phyloP scores from a whole-genome alignment of 2,329 filamentous ascomycete genomes.

The Juglanconis sp. region DNA sequence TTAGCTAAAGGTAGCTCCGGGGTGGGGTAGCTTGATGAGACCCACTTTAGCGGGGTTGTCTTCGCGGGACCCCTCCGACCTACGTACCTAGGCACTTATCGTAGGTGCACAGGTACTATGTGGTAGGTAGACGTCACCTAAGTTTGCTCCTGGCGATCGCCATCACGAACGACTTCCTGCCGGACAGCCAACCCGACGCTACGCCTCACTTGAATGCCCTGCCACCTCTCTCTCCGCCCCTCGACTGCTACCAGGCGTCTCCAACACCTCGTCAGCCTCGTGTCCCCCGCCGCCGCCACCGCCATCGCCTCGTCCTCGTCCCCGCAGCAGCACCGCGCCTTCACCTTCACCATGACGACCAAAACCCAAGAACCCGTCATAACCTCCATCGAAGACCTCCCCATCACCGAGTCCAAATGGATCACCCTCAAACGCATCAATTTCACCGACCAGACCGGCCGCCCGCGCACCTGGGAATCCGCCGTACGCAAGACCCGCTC shows the following conservation, averaged over 20 bases:
- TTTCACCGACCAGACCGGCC: constrained; percentile 55
- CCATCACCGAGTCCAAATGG: constrained; percentile 52
- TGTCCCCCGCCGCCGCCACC: neutral
- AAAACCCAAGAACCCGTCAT: constrained; percentile 44
- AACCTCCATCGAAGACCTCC: constrained; percentile 44
- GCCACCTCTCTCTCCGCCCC: neutral
- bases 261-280: neutral
- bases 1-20: no score
- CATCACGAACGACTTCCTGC: no score
- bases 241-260: constrained; percentile 9
- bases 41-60: neutral
- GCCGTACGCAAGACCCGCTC: constrained; percentile 54
- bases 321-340: neutral
- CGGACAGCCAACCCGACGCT: neutral
- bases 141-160: no score
- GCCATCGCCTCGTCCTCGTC: neutral
- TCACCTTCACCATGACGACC: constrained; percentile 30
- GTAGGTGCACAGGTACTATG: no score
- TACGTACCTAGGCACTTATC: no score
- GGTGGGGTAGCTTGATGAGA: neutral
- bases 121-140: no score
- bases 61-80: no score
- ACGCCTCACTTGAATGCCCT: neutral
- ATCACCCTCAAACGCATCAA: constrained; percentile 53
- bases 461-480: constrained; percentile 56